phyloP scores from a whole-genome alignment of 345 rosid species.

The Kandelia obovata region DNA sequence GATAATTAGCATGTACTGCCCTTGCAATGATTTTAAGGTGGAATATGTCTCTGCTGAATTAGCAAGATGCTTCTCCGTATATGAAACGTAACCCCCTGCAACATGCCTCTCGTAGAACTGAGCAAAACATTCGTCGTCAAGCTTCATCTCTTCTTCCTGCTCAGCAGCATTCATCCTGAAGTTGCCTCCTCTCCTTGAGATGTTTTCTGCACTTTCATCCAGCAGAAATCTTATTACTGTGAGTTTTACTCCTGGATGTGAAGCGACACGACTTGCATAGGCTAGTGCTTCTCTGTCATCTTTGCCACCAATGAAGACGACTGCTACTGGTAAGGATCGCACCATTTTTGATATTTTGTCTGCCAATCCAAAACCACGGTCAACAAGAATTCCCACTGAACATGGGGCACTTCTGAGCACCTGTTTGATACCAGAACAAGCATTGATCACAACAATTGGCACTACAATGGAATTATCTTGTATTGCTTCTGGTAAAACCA shows the following conservation, averaged over 20 bases:
- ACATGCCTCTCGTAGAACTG: conserved; percentile 73
- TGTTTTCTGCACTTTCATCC: conserved; percentile 49
- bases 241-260: conserved; percentile 67
- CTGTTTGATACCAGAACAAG: conserved; percentile 35
- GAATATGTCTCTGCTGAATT: conserved; percentile 83
- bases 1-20: conserved; percentile 62
- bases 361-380: conserved; percentile 61
- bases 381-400: conserved; percentile 87
- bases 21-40: conserved; percentile 63
- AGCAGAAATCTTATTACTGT: conserved; percentile 78
- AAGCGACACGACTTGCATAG: conserved; percentile 64
- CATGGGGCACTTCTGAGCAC: conserved; percentile 80
- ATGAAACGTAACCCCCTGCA: conserved; percentile 64
- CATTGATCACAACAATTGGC: background rate
- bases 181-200: conserved; percentile 49
- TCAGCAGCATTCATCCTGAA: conserved; percentile 48
- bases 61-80: conserved; percentile 78
- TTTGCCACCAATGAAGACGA: conserved; percentile 85
- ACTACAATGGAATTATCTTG: background rate
- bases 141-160: conserved; percentile 83
- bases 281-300: conserved; percentile 89
- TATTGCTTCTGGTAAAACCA: too few relatives aligned
- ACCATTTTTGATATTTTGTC: conserved; percentile 45
- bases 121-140: conserved; percentile 85
- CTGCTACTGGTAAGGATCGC: conserved; percentile 52